A percentile compares a stretch with the other conserved stretches of the same genome.
phyloP scores from a whole-genome alignment of 148 eudicot species.

The Arbutus unedo region DNA sequence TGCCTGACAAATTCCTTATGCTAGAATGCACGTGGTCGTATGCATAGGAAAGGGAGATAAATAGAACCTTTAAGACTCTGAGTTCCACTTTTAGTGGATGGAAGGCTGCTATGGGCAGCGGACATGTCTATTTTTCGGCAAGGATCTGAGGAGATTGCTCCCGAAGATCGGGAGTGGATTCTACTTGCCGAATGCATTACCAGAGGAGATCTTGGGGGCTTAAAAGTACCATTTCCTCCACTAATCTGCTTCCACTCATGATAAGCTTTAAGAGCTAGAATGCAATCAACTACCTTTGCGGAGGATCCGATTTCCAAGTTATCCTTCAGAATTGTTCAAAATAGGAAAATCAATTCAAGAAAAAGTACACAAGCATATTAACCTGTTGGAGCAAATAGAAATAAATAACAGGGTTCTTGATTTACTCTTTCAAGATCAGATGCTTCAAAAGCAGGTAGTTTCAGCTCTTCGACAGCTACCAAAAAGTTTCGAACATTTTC shows the following conservation, averaged over 20 bases:
- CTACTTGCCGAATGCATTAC: slow-evolving; percentile 48
- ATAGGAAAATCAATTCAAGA: background rate
- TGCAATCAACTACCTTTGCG: slow-evolving; percentile 74
- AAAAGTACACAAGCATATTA: background rate
- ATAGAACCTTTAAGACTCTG: slow-evolving; percentile 56
- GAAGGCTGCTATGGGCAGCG: slow-evolving; percentile 26
- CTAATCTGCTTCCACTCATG: slow-evolving; percentile 77
- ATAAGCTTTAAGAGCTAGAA: slow-evolving; percentile 71
- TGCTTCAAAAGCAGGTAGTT: slow-evolving; percentile 85
- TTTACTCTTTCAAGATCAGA: slow-evolving; percentile 77
- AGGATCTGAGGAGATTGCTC: slow-evolving; percentile 27
- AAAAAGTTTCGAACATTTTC: slow-evolving; percentile 89
- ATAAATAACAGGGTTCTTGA: background rate
- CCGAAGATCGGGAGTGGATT: slow-evolving; percentile 31
- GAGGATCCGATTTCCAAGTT: slow-evolving; percentile 67
- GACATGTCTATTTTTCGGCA: slow-evolving; percentile 55
- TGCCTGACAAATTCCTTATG: background rate
- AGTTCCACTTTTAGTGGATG: slow-evolving; percentile 15
- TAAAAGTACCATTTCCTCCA: slow-evolving; percentile 63
- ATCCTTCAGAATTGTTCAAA: slow-evolving; percentile 37
- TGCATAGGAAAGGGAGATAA: background rate
- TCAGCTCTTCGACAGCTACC: slow-evolving; percentile 57
- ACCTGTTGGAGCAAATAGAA: background rate
- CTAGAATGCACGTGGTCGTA: background rate
- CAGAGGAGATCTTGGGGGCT: slow-evolving; percentile 66